phyloP scores from a whole-genome alignment of 2,329 filamentous ascomycete species.

The Curvularia eragrostidis region DNA sequence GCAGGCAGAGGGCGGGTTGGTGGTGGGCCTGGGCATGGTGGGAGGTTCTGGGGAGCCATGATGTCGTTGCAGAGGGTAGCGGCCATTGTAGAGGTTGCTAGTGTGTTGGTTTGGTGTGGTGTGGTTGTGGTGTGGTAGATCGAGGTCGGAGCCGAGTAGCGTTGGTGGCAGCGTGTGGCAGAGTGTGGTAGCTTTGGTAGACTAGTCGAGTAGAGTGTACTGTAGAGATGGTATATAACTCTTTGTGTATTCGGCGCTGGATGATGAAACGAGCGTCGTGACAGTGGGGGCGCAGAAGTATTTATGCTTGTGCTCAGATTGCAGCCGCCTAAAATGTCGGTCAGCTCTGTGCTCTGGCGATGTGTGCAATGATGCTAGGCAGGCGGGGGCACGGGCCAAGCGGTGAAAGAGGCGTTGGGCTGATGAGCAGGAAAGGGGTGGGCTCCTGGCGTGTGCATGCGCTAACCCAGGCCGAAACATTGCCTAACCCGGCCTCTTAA shows the following conservation, averaged over 20 bases:
- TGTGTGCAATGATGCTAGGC: constrained; percentile 50
- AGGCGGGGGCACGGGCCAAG: constrained; percentile 47
- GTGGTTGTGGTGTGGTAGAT: too few species aligned
- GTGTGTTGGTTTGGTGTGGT: constrained; percentile 13
- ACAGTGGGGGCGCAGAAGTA: constrained; percentile 44
- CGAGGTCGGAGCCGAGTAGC: constrained; percentile 1
- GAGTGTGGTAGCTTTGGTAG: constrained; percentile 9
- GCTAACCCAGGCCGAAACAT: constrained; percentile 49
- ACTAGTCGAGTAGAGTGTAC: constrained; percentile 13
- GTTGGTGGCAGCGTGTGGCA: constrained; percentile 24
- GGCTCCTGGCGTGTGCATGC: constrained; percentile 48
- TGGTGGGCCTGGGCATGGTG: constrained; percentile 57
- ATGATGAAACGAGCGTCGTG: constrained; percentile 45
- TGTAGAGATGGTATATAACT: constrained; percentile 30
- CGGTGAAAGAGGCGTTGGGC: constrained; percentile 51
- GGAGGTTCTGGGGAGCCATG: constrained; percentile 52
- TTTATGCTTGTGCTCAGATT: constrained; percentile 51
- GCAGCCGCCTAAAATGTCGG: constrained; percentile 48
- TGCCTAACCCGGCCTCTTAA: constrained; percentile 44
- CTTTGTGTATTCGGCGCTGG: constrained; percentile 31
- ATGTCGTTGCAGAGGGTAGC: constrained; percentile 48
- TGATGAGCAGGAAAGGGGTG: constrained; percentile 49
- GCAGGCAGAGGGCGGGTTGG: constrained; percentile 57
- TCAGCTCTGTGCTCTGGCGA: constrained; percentile 51
- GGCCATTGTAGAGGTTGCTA: constrained; percentile 39